Evolutionary conservation across 257 asterid species (phyloP).

Genomic region (Lycium ferocissimum): DNA sequence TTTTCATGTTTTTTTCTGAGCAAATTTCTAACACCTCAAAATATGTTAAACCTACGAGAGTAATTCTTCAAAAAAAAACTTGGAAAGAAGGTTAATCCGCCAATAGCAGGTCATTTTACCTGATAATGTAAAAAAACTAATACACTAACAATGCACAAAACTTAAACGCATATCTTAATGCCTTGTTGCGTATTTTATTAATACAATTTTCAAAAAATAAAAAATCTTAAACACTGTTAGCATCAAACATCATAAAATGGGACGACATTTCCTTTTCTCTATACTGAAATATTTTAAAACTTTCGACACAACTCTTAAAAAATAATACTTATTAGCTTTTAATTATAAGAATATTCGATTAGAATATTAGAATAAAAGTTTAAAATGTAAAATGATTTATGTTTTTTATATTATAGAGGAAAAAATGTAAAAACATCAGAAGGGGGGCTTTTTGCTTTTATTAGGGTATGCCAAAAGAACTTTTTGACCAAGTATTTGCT

Average conservation of each 20-base stretch:
- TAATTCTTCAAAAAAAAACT: no score
- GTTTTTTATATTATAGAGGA: neutral
- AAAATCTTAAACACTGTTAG: no score
- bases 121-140: no score
- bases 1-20: no score
- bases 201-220: no score
- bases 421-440: neutral
- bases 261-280: neutral
- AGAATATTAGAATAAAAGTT: neutral
- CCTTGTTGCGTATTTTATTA: no score
- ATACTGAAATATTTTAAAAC: neutral
- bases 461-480: neutral
- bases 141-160: no score
- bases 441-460: neutral
- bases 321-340: neutral
- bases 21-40: no score
- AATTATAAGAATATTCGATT: neutral
- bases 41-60: no score
- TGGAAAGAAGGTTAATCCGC: no score
- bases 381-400: neutral
- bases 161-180: no score
- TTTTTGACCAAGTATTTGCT: slow-evolving; percentile 21
- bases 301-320: neutral
- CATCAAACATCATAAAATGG: neutral
- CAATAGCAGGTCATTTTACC: neutral